Conservation (phyloP, 306 rosid genomes). For the Pterocarpus macrocarpus region DNA sequence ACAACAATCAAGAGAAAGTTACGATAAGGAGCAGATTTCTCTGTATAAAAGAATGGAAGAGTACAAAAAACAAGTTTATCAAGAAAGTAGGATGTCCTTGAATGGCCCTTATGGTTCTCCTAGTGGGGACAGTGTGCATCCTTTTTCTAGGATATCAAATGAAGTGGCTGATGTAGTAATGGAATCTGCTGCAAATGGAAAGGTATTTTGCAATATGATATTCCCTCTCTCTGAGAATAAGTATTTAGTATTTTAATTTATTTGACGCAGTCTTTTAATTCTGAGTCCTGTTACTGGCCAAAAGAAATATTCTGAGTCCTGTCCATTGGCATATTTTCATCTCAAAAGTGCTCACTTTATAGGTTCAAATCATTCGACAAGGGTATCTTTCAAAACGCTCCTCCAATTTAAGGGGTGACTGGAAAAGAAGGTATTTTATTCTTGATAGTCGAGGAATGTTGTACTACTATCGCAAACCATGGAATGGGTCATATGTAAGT, state of each 20-base stretch:
- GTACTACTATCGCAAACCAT: constrained; percentile 86
- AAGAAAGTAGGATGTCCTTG: constrained; percentile 66
- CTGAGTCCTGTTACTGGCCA: background rate
- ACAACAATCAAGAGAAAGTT: constrained; percentile 72
- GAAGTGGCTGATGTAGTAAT: constrained; percentile 71
- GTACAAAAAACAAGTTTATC: constrained; percentile 66
- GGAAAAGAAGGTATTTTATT: constrained; percentile 92
- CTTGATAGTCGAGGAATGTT: constrained; percentile 86
- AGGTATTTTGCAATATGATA: constrained; percentile 55
- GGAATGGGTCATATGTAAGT: constrained; percentile 71
- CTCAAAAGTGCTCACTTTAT: constrained; percentile 38
- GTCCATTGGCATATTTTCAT: constrained; percentile 38
- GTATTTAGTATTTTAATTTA: constrained; percentile 4
- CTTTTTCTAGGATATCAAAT: constrained; percentile 65
- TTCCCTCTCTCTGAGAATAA: constrained; percentile 21
- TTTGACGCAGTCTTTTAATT: background rate
- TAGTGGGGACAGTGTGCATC: constrained; percentile 58
- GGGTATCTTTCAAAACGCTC: constrained; percentile 91
- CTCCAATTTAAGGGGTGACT: constrained; percentile 86
- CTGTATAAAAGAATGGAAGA: constrained; percentile 76
- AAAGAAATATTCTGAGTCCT: background rate
- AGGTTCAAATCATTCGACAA: constrained; percentile 87
- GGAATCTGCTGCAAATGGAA: constrained; percentile 79
- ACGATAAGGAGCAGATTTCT: constrained; percentile 66
- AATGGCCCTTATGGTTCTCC: constrained; percentile 59